These are phyloP conservation scores for Naganishia antarctica DNA, from an alignment of 768 basidiomycete species.

Conservation along the genomic window DNA sequence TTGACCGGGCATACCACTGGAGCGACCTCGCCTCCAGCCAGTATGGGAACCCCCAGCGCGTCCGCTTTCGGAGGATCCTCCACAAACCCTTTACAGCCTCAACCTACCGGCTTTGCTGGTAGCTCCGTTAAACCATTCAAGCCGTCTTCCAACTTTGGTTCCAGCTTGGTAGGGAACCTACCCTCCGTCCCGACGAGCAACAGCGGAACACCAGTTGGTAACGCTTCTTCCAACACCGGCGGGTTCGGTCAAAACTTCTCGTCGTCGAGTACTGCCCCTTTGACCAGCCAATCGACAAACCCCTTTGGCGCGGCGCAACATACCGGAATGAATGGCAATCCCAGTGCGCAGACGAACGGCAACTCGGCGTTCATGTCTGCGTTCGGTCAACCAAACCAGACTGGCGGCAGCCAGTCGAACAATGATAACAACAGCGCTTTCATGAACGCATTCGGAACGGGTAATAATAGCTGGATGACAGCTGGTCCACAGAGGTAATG, in stretches of 20 bases:
- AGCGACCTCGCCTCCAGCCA: conserved; percentile 13
- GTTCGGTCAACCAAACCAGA: background rate
- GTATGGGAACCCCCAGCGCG: conserved; percentile 1
- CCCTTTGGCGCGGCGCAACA: conserved; percentile 13
- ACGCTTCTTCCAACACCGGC: background rate
- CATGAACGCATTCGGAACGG: conserved; percentile 17
- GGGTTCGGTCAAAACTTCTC: background rate
- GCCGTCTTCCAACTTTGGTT: conserved; percentile 73
- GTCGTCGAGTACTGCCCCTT: background rate
- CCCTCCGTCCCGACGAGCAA: conserved; percentile 64
- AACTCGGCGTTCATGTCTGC: conserved; percentile 21
- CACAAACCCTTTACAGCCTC: conserved; percentile 52
- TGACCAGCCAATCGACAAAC: conserved; percentile 20
- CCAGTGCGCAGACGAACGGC: background rate
- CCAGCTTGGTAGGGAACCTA: conserved; percentile 65
- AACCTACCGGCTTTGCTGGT: conserved; percentile 58
- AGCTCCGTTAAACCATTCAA: conserved; percentile 68
- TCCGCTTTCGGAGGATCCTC: conserved; percentile 51
- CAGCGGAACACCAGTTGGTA: background rate
- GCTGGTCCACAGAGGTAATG: background rate
- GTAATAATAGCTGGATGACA: conserved; percentile 24
- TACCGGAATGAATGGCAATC: conserved; percentile 3
- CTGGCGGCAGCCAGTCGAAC: background rate
- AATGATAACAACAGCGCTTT: conserved; percentile 3
- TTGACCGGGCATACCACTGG: conserved; percentile 25